Base-by-base conservation (phyloP, 768 basidiomycete species). In the Collybia sordida region DNA sequence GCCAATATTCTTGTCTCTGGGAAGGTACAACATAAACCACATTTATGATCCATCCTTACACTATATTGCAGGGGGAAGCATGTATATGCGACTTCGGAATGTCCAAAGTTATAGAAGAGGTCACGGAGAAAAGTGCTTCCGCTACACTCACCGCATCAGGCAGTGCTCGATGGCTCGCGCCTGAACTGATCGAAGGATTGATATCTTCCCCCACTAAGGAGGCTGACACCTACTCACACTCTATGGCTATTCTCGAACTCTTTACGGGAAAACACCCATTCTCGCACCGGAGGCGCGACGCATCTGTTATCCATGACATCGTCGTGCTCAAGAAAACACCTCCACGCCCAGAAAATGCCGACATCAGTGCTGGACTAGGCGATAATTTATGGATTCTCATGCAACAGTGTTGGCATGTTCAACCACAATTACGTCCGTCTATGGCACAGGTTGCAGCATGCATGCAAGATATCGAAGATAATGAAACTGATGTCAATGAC, bases 21-120 rank as follows among this genome's bases (percentile, higher is more conserved):
- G n/a, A 61, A 70, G 48, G 83, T 80, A 40, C 3, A 9, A 25
- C 50, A 36, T 15, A 31, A 18, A 18, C 3, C 37, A 45, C 46
- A 21, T 42, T 19, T 19, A 42, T 5, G 17, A 42, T 40, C 23
- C 15, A 49, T 15, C 6, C 21, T 31, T 34, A 22, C 11, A 11
- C 19, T 47, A 23, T 28, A 4, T 44, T 7, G 14, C 11, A 84
- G 83, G 76, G 73, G 11, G 67, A 78, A 53, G 76, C 82, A 21
- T 70, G 78, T 25, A 78, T 86, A 12, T 80, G 79, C 52, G 83
- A 86, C 55, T 85, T 86, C 59, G 82, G 83, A 37, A 78, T 85
- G 67, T 78, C 83, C 15, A 82, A 80, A 58, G 68, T 83, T 23
- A 73, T 85, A 31, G 78, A 78, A 50, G 81, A 83, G 37, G 72